Base-by-base conservation (phyloP, 2,329 filamentous ascomycete species). In the Curvularia eragrostidis region DNA sequence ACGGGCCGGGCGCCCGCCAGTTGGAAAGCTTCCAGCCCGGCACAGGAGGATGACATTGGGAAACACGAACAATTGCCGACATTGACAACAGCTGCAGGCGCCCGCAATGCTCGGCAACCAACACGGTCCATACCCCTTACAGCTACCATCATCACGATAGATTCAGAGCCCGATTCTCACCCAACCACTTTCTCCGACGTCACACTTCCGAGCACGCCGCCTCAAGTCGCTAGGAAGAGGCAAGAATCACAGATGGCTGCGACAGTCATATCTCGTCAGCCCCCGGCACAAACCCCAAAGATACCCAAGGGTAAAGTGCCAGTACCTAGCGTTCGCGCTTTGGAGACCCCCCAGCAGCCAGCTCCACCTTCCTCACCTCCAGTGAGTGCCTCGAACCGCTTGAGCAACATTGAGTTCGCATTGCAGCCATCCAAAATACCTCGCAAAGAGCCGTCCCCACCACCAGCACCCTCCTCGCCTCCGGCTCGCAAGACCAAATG, bases 361-460 rank as follows among this genome's bases (percentile, higher is more conserved):
- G 70, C 43, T 28, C 69, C 42, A n/a, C 61, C 61, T 48, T 75
- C 74, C 4, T 78, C 75, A 2, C 76, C 76, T 23, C 74, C 76
- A 24, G 73, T 78, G 55, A 73, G 70, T 59, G 70, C 68, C 28
- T 70, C 72, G 8, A 74, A 80, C 63, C 65, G 78, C 61, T 48
- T 80, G 52, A 55, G 65, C 32, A 68, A 77, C 52, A 54, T 79
- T 54, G 69, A 70, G 24, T 66, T 70, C 53, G 67, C 70, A 1
- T 13, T 71, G 24, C 56, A 71, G 32, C 32, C 52, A 13, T 47
- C 32, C 23, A 57, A 54, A 34, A 38, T 58, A 19, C 44, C 56
- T 18, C 58, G 19, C 8, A 57, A 61, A 44, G 54, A 55, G n/a
- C 51, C 51, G 8, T 39, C 47, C 13, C 32, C 56, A 15, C 48